A percentile compares a stretch with the other conserved stretches of the same genome.
These are phyloP conservation scores for Coemansia erecta DNA, from an alignment of 192 early-diverging fungal species.

Conservation along the genomic window DNA sequence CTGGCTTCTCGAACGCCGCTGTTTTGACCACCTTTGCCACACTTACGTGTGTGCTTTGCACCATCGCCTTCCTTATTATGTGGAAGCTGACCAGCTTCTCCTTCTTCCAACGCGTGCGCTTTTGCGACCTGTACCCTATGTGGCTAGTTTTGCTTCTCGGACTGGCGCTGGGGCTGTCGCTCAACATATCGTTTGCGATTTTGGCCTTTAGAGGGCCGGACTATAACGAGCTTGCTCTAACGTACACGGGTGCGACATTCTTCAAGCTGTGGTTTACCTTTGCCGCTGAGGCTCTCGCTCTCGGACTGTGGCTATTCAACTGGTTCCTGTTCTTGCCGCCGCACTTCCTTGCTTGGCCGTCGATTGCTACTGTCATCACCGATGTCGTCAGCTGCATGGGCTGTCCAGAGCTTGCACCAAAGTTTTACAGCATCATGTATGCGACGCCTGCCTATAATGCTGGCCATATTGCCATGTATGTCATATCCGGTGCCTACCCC, in stretches of 20 bases:
- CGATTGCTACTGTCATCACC: constrained; percentile 37
- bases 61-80: constrained; percentile 33
- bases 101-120: constrained; percentile 32
- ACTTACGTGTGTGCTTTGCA: constrained; percentile 15
- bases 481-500: constrained; percentile 52
- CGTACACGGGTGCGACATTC: constrained; percentile 35
- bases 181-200: constrained; percentile 38
- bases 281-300: constrained; percentile 18
- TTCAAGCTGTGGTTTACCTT: constrained; percentile 48
- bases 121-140: constrained; percentile 37
- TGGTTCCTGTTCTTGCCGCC: constrained; percentile 40
- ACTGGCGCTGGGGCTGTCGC: constrained; percentile 23
- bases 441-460: constrained; percentile 56
- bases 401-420: constrained; percentile 52
- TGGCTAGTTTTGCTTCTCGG: constrained; percentile 33
- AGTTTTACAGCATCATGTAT: constrained; percentile 54
- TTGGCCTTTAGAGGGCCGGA: constrained; percentile 36
- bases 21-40: constrained; percentile 36
- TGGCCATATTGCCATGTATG: constrained; percentile 36
- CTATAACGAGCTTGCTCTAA: constrained; percentile 25
- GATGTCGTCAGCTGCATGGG: constrained; percentile 53
- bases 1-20: constrained; percentile 25
- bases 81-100: constrained; percentile 43
- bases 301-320: constrained; percentile 37
- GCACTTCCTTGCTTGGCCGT: constrained; percentile 26